Conservation (phyloP, 208 protist genomes). For the Leishmania gerbilli region DNA sequence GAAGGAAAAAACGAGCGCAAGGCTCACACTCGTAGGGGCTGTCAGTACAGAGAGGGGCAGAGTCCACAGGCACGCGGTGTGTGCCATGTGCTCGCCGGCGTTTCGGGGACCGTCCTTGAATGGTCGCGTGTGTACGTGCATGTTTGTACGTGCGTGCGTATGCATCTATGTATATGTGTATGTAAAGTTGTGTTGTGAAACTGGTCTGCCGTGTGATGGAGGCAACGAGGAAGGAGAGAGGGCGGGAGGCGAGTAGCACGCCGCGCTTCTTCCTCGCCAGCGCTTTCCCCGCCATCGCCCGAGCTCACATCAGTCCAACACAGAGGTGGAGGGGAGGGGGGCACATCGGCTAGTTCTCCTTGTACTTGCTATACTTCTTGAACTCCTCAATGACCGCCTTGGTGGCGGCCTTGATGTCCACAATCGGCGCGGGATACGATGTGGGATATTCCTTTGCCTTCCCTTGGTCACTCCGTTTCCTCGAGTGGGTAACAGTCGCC, state of each 20-base stretch:
- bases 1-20: not conserved
- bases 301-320: not conserved
- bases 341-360: not conserved
- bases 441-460: constrained; percentile 29
- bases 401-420: constrained; percentile 56
- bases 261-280: not conserved
- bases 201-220: not conserved
- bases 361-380: constrained; percentile 32
- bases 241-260: not conserved
- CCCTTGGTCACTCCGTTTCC: not conserved
- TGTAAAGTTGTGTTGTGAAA: not conserved
- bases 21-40: not conserved
- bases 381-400: constrained; percentile 56
- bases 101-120: not conserved
- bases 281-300: not conserved
- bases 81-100: not conserved
- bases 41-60: not conserved
- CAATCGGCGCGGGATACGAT: constrained; percentile 67
- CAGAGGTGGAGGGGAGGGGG: not conserved
- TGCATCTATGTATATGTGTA: not conserved
- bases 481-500: not conserved
- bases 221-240: not conserved
- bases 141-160: not conserved
- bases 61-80: not conserved
- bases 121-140: not conserved